Conservation (phyloP, 176 grass and related monocot genomes). For the Musa beccarii region DNA sequence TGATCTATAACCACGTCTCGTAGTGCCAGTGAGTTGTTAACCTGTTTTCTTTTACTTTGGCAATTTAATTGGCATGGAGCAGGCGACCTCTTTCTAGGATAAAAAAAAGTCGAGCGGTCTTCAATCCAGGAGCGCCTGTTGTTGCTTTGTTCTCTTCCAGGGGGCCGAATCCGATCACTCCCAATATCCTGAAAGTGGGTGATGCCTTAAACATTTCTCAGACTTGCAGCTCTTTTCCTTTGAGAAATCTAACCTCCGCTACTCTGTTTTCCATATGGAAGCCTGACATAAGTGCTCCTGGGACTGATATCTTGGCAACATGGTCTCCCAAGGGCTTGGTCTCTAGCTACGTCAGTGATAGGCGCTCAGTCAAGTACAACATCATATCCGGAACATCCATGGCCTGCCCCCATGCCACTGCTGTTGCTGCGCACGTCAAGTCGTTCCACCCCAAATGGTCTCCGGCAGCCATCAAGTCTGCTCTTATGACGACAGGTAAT, state of each 20-base stretch:
- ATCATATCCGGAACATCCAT: slow-evolving; percentile 42
- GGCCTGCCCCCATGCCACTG: slow-evolving; percentile 26
- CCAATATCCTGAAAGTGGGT: slow-evolving; percentile 40
- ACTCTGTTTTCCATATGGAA: not conserved
- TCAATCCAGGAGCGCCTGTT: slow-evolving; percentile 12
- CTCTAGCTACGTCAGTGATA: not conserved
- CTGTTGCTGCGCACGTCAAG: slow-evolving; percentile 32
- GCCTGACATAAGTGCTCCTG: slow-evolving; percentile 44
- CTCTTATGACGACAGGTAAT: slow-evolving; percentile 44
- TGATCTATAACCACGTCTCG: no score
- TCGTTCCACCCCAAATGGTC: slow-evolving; percentile 44
- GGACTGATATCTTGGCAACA: slow-evolving; percentile 34
- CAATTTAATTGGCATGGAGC: not conserved
- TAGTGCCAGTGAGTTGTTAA: no score
- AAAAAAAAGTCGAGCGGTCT: not conserved
- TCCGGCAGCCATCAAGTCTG: slow-evolving; percentile 41
- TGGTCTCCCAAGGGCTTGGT: slow-evolving; percentile 12
- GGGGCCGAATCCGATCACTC: slow-evolving; percentile 35
- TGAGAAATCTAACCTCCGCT: not conserved
- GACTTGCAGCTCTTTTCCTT: not conserved
- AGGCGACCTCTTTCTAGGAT: slow-evolving; percentile 33
- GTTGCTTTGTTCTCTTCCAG: slow-evolving; percentile 34
- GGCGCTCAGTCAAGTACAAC: slow-evolving; percentile 13
- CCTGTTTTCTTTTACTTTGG: no score
- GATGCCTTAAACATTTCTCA: not conserved